These are phyloP conservation scores for Plectosphaerella cucumerina DNA, from an alignment of 2,329 filamentous ascomycete species.

Conservation along the genomic window DNA sequence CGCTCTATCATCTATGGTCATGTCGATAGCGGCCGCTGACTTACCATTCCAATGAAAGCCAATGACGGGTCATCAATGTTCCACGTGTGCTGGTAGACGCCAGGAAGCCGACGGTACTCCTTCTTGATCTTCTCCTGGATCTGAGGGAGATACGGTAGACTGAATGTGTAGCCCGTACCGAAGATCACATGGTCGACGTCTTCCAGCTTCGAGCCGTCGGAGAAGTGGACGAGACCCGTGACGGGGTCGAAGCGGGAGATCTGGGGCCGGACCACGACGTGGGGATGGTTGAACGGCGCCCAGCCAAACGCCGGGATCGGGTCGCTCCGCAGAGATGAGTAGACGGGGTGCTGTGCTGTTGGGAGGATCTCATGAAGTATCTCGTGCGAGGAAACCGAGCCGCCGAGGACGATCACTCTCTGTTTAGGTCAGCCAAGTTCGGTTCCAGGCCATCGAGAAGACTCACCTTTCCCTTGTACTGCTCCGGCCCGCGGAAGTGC, in stretches of 20 bases:
- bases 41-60: constrained; percentile 29
- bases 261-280: constrained; percentile 36
- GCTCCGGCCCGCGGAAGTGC: constrained; percentile 26
- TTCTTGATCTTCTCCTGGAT: constrained; percentile 38
- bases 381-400: constrained; percentile 54
- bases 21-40: constrained; percentile 1
- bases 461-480: constrained; percentile 15
- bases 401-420: constrained; percentile 53
- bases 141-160: constrained; percentile 47
- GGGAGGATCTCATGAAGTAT: constrained; percentile 48
- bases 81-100: constrained; percentile 31
- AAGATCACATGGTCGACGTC: constrained; percentile 55
- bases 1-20: not conserved
- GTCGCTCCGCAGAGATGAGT: constrained; percentile 41
- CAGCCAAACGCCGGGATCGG: constrained; percentile 49
- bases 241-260: constrained; percentile 33
- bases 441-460: not conserved
- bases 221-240: constrained; percentile 40
- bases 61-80: constrained; percentile 28
- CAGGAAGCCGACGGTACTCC: constrained; percentile 24
- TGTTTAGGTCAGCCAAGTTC: constrained; percentile 15
- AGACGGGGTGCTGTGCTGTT: constrained; percentile 39
- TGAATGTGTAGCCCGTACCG: constrained; percentile 57
- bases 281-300: constrained; percentile 51
- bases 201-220: constrained; percentile 42